phyloP scores from a whole-genome alignment of 2,329 filamentous ascomycete genomes.

The Calonectria pseudoturangicola region DNA sequence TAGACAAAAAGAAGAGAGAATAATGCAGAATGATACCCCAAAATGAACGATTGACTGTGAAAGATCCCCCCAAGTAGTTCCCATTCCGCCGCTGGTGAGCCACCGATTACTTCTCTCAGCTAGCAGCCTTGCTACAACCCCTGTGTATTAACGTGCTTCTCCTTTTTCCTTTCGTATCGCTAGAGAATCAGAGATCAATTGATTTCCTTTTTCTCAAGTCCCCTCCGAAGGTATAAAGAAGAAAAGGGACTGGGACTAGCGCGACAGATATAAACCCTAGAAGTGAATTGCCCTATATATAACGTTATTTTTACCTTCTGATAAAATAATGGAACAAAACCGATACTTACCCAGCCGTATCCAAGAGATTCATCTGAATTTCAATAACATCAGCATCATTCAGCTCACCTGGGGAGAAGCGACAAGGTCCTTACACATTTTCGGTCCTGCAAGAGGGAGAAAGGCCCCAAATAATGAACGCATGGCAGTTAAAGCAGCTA shows the following conservation, averaged over 20 bases:
- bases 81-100: too few species aligned
- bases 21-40: too few species aligned
- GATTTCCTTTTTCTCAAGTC: background rate
- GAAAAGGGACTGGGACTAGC: slow-evolving; percentile 60
- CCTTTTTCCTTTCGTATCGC: too few species aligned
- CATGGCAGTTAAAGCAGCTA: slow-evolving; percentile 54
- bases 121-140: too few species aligned
- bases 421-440: slow-evolving; percentile 60
- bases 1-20: too few species aligned
- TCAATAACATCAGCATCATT: background rate
- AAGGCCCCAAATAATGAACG: slow-evolving; percentile 77
- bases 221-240: slow-evolving; percentile 52
- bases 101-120: too few species aligned
- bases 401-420: slow-evolving; percentile 51
- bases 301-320: background rate
- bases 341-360: background rate
- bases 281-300: slow-evolving; percentile 67
- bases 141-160: too few species aligned
- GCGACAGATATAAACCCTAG: slow-evolving; percentile 69
- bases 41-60: too few species aligned
- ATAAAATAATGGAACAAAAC: background rate
- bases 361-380: background rate
- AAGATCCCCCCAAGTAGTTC: too few species aligned
- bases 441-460: slow-evolving; percentile 74
- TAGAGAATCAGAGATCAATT: too few species aligned